Evolutionary conservation across 805 yeast species (phyloP).

Genomic region (Saccharomycopsis sp.): DNA sequence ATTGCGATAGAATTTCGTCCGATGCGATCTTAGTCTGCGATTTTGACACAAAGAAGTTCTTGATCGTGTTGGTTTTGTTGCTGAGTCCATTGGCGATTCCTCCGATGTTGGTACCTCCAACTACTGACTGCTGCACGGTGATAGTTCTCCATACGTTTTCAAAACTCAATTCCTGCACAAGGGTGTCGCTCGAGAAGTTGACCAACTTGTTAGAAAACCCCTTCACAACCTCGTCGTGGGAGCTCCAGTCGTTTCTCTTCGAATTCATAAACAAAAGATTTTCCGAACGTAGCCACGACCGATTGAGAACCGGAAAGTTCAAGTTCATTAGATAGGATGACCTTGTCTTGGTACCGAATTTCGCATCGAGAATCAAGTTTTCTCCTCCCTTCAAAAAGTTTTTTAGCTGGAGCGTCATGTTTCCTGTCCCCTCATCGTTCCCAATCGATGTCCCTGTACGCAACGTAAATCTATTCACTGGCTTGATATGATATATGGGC

Average conservation of each 20-base stretch:
- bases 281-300: conserved; percentile 47
- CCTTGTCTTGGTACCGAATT: conserved; percentile 53
- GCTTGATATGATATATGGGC: conserved; percentile 30
- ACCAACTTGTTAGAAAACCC: conserved; percentile 36
- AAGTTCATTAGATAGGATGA: conserved; percentile 47
- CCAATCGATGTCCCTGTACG: conserved; percentile 95
- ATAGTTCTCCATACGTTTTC: conserved; percentile 48
- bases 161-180: conserved; percentile 38
- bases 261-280: conserved; percentile 43
- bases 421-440: conserved; percentile 95
- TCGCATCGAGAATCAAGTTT: conserved; percentile 45
- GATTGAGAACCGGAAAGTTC: conserved; percentile 43
- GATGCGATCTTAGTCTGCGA: conserved; percentile 38
- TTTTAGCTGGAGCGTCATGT: conserved; percentile 61
- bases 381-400: conserved; percentile 71
- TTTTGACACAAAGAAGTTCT: not conserved
- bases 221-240: conserved; percentile 45
- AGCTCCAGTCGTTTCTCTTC: conserved; percentile 45
- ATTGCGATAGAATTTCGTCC: conserved; percentile 47
- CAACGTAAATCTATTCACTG: conserved; percentile 67
- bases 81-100: not conserved
- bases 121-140: conserved; percentile 26
- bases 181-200: conserved; percentile 24
- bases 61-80: not conserved
- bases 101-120: not conserved